phyloP scores from a whole-genome alignment of 345 rosid genomes.

The Alliaria petiolata region DNA sequence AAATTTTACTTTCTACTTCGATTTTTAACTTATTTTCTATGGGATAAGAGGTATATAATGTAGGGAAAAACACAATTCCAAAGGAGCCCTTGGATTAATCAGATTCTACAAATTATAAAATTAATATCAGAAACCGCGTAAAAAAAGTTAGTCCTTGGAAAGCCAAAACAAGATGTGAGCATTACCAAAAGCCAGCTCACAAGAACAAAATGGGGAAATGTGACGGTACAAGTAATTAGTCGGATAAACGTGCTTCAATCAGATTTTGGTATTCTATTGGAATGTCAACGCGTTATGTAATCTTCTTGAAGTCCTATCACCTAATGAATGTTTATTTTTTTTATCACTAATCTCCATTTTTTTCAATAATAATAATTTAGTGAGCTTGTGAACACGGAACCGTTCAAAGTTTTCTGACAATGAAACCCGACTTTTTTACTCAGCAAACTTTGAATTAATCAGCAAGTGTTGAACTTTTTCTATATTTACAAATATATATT shows the following conservation, averaged over 20 bases:
- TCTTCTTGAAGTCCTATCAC: too few relatives aligned
- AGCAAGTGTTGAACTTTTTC: neutral
- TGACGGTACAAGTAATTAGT: neutral
- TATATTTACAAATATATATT: neutral
- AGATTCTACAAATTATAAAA: neutral
- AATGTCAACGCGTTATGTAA: constrained; percentile 21
- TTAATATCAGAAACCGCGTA: constrained; percentile 26
- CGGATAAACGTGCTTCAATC: constrained; percentile 24
- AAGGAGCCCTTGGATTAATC: neutral
- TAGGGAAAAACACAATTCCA: neutral
- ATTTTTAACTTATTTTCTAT: neutral
- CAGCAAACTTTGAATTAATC: neutral
- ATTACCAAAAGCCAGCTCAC: constrained; percentile 28
- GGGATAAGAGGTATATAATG: neutral
- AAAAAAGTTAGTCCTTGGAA: neutral
- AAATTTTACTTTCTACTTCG: neutral
- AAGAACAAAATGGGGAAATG: constrained; percentile 12
- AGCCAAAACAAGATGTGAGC: neutral
- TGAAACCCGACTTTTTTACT: neutral
- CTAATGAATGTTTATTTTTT: too few relatives aligned
- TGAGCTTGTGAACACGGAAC: constrained; percentile 12
- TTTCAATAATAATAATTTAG: neutral
- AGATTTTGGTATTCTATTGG: constrained; percentile 1
- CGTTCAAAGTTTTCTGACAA: constrained; percentile 2
- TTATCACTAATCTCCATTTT: neutral